phyloP scores from a whole-genome alignment of 495 filamentous ascomycete species.

The Elaphomyces granulatus region DNA sequence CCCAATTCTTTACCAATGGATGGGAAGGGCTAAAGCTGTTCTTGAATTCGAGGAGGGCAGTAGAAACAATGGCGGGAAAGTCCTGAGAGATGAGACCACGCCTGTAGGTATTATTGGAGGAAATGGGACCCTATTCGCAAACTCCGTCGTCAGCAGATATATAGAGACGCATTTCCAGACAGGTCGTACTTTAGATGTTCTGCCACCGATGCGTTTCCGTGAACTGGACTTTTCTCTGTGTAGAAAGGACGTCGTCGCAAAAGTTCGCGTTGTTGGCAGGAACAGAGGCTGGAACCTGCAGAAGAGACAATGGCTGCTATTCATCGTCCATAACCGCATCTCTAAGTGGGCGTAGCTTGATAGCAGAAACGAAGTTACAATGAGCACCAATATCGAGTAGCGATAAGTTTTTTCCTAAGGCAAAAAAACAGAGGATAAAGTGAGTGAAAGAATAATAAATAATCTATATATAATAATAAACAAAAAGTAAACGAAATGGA shows the following conservation, averaged over 20 bases:
- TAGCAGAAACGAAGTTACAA: neutral
- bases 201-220: neutral
- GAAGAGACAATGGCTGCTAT: slow-evolving; percentile 24
- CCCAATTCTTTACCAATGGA: slow-evolving; percentile 14
- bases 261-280: slow-evolving; percentile 16
- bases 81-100: slow-evolving; percentile 7
- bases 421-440: neutral
- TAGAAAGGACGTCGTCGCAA: slow-evolving; percentile 23
- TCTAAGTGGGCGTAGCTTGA: slow-evolving; percentile 3
- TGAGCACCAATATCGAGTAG: neutral
- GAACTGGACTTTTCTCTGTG: no score
- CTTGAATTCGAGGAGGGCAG: slow-evolving; percentile 16
- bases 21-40: slow-evolving; percentile 6
- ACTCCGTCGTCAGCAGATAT: no score
- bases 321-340: slow-evolving; percentile 29
- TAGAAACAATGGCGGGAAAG: slow-evolving; percentile 18
- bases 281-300: slow-evolving; percentile 18
- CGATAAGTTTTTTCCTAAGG: neutral
- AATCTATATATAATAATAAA: no score
- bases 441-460: neutral
- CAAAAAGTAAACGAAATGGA: no score
- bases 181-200: no score
- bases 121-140: neutral
- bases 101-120: neutral
- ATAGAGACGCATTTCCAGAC: no score